Evolutionary conservation across 257 asterid genomes (phyloP), one percentile per base, ranked within the genome.

Genomic region (Leonotis leonurus): DNA sequence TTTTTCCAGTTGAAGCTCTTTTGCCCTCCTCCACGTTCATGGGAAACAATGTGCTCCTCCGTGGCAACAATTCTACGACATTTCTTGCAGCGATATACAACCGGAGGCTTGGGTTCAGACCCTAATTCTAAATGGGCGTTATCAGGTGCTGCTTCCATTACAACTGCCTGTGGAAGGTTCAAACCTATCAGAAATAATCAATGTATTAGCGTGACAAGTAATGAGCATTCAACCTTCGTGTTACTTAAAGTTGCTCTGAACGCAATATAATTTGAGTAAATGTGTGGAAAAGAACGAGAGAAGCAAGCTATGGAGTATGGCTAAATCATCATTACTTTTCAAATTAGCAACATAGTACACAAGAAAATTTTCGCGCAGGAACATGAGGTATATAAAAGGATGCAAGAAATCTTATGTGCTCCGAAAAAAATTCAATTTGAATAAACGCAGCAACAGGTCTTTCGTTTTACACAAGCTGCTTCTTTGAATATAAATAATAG

Each of bases 31-130:
- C 95, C 95, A 3, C 70, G 97, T 44, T 84, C 73, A 30, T 92
- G 97, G 27, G 87, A 62, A 37, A 86, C 80, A 22, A 92, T 50
- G 49, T 68, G 85, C 53, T 84, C 95, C 22, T 76, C 77, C 16
- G 97, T 68, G 44, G 98, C 97, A 72, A 92, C 95, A 65, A 91
- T 81, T 66, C 90, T 83, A 16, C 98, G 88, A 74, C 97, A 91
- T 70, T 85, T 91, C 79, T 77, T 91, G 95, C 98, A 91, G 53
- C 98, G 95, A 65, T 84, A 88, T 60, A 86, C 60, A 57, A 80
- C 79, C 63, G 70, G 77, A 37, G 83, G 84, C 41, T 78, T 86
- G 33, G 54, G 49, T 64, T 72, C 82, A 20, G 77, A 60, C 25
- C 33, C 78, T 12, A 69, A n/a, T 60, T 62, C 58, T 24, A n/a